Base-by-base conservation (phyloP, 2,329 filamentous ascomycete genomes). In the Penicillium janthinellum region DNA sequence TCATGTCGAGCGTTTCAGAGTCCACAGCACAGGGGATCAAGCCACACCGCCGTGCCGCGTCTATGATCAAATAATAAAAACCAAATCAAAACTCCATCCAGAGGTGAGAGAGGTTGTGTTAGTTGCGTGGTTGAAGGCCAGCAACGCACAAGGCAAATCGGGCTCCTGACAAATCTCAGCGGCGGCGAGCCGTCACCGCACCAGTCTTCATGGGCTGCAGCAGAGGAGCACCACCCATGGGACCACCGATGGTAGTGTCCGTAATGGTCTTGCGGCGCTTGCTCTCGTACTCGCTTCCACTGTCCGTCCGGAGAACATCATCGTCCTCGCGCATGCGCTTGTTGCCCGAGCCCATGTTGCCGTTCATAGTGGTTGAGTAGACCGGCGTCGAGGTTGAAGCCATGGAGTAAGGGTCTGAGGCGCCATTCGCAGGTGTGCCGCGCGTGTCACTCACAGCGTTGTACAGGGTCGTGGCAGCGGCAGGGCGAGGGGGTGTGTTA, bases 401-500 rank as follows among this genome's bases (percentile, higher is more conserved):
- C 15, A 87, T 83, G 37, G 86, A 84, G 73, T 96, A 96, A 6
- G 88, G 85, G 66, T 96, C 91, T 52, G 84, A 84, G 20, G 83
- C 77, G 34, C 89, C 89, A 66, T 91, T 91, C 17, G 84, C 80
- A 11, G 86, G 76, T 34, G 82, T 78, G 50, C 81, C 86, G 28
- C 91, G 86, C 60, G 91, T 90, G 72, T 91, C 92, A 74, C 89
- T 93, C 80, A 96, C 92, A 63, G 96, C 89, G 75, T 88, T 96
- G 82, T 96, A 96, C 53, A 96, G 81, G 72, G 88, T 96, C 81
- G 91, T 93, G 0, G 90, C 88, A 3, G 89, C 84, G 1, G 77
- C 65, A 2, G 85, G 82, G 44, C 92, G 88, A 22, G 92, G 92
- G 51, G 93, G 90, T 0, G 91, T 93, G 73, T 82, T 89, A 78